phyloP scores from a whole-genome alignment of 108 stramenopile genomes.

The Cyclotella kingstonii region DNA sequence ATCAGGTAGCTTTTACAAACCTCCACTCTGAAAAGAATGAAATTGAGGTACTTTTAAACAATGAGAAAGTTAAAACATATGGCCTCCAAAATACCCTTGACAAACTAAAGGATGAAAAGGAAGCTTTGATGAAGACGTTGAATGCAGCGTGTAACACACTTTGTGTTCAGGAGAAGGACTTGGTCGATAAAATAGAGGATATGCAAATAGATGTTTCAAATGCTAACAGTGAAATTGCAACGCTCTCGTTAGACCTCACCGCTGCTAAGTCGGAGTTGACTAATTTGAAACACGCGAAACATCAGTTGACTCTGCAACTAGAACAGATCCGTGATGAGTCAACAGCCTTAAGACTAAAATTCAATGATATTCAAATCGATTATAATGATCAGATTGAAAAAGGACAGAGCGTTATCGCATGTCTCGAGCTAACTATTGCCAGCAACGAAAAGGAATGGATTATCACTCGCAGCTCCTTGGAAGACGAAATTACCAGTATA shows the following conservation, averaged over 20 bases:
- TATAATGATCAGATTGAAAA: constrained; percentile 4
- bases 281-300: constrained; percentile 19
- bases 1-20: constrained; percentile 21
- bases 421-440: constrained; percentile 7
- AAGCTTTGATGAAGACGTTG: background rate
- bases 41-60: constrained; percentile 20
- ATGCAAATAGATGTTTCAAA: constrained; percentile 21
- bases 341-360: background rate
- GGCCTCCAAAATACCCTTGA: constrained; percentile 17
- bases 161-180: constrained; percentile 12
- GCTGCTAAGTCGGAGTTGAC: constrained; percentile 8
- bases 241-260: constrained; percentile 18
- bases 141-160: constrained; percentile 23
- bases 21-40: constrained; percentile 3
- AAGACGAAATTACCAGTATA: background rate
- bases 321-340: background rate
- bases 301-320: constrained; percentile 4
- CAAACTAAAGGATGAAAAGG: background rate
- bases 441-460: constrained; percentile 4
- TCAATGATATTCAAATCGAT: background rate
- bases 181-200: constrained; percentile 27
- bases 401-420: background rate
- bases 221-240: constrained; percentile 11
- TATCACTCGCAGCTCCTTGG: background rate
- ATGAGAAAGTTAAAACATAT: constrained; percentile 11